These are phyloP conservation scores for Syzygium syzygioides DNA, from an alignment of 441 rosid genomes.

Conservation along the genomic window DNA sequence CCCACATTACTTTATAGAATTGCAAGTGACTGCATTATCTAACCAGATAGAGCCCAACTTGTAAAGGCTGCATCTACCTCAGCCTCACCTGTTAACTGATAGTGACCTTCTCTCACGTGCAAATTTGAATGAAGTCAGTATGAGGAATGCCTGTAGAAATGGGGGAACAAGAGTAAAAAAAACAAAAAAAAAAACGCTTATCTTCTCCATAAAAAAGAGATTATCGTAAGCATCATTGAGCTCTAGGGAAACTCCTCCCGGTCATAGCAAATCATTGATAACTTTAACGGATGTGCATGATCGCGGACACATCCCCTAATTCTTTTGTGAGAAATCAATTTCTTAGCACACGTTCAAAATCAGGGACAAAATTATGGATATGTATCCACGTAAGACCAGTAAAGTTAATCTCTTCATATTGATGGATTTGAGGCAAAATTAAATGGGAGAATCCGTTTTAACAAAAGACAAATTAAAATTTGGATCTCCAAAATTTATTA, in stretches of 20 bases:
- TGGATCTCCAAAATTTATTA: neutral
- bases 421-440: neutral
- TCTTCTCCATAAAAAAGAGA: neutral
- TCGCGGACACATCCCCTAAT: no score
- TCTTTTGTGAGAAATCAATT: neutral
- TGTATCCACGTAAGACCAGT: no score
- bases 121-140: neutral
- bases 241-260: neutral
- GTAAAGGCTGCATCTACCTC: no score
- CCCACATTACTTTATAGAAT: neutral
- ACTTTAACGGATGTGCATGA: no score
- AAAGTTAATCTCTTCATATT: no score
- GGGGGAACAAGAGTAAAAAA: accelerated
- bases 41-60: no score
- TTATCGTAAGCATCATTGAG: neutral
- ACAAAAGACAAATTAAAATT: neutral
- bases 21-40: neutral
- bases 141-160: neutral
- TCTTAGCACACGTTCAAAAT: neutral
- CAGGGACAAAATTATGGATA: neutral
- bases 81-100: no score
- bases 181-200: neutral
- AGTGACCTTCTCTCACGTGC: no score
- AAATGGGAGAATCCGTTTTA: neutral
- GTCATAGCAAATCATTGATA: neutral